phyloP scores from a whole-genome alignment of 768 basidiomycete species.

The Galerina marginata region DNA sequence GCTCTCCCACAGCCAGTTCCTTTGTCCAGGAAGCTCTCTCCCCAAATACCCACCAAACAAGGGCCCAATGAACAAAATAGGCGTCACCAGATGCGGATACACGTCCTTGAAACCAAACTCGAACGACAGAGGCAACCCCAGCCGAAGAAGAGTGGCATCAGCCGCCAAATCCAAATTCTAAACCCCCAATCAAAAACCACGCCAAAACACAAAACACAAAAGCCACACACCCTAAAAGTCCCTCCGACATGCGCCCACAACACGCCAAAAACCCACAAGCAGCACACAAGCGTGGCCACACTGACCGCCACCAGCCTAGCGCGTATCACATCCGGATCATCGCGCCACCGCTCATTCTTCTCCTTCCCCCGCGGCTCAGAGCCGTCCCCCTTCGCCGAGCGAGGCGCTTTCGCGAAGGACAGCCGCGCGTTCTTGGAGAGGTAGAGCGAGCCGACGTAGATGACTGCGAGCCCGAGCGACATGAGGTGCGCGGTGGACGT shows the following conservation, averaged over 20 bases:
- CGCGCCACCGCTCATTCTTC: constrained; percentile 63
- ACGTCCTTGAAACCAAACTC: constrained; percentile 20
- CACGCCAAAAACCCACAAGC: constrained; percentile 53
- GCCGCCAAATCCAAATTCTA: constrained; percentile 20
- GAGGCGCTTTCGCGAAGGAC: constrained; percentile 39
- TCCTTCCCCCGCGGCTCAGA: constrained; percentile 17
- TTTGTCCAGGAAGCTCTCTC: constrained; percentile 59
- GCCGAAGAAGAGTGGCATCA: constrained; percentile 39
- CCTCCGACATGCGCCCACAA: constrained; percentile 35
- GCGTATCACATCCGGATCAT: constrained; percentile 86
- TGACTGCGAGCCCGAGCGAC: constrained; percentile 60
- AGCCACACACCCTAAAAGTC: constrained; percentile 24
- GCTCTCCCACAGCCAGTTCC: constrained; percentile 47
- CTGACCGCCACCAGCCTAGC: constrained; percentile 75
- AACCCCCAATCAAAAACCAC: constrained; percentile 12
- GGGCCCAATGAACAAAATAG: constrained; percentile 79
- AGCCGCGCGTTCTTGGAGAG: constrained; percentile 68
- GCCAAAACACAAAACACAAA: constrained; percentile 1
- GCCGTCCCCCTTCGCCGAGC: neutral
- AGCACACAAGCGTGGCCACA: constrained; percentile 64
- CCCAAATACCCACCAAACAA: constrained; percentile 61
- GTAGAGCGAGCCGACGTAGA: constrained; percentile 88
- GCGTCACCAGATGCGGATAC: constrained; percentile 67
- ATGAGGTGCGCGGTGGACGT: constrained; percentile 34
- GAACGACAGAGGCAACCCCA: constrained; percentile 40